Percentiles rank a stretch among this genome's conserved stretches.
Conservation (phyloP, 768 basidiomycete genomes). For the Crepidotus variabilis region DNA sequence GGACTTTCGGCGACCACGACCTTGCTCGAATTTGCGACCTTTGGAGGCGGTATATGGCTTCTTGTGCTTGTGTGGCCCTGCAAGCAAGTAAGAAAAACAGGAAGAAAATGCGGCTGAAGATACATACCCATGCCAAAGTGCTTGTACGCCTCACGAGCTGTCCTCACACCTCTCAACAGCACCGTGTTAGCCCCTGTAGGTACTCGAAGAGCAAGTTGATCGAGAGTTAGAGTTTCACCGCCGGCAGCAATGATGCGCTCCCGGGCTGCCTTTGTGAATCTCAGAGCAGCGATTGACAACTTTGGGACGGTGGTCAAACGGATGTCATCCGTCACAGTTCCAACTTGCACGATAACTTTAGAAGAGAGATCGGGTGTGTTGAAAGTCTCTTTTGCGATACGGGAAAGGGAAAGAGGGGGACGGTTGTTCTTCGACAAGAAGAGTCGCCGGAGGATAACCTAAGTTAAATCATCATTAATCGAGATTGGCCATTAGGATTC, state of each 20-base stretch:
- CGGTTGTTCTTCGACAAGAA: slow-evolving; percentile 98
- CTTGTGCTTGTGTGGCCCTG: slow-evolving; percentile 95
- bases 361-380: slow-evolving; percentile 61
- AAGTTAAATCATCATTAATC: neutral
- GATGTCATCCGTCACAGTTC: slow-evolving; percentile 93
- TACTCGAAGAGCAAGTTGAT: slow-evolving; percentile 92
- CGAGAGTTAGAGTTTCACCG: slow-evolving; percentile 92
- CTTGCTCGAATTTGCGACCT: slow-evolving; percentile 99
- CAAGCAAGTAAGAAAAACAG: neutral
- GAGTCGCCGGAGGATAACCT: slow-evolving; percentile 93
- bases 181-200: slow-evolving; percentile 96
- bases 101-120: neutral
- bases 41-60: slow-evolving; percentile 95
- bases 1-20: slow-evolving; percentile 98
- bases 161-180: slow-evolving; percentile 89
- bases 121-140: slow-evolving; percentile 91
- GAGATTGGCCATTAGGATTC: neutral
- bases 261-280: slow-evolving; percentile 89
- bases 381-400: slow-evolving; percentile 80
- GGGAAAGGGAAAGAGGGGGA: slow-evolving; percentile 91
- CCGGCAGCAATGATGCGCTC: slow-evolving; percentile 95
- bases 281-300: slow-evolving; percentile 88
- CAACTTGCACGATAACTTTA: slow-evolving; percentile 87
- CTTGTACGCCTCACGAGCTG: slow-evolving; percentile 90
- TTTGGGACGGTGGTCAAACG: slow-evolving; percentile 85